Percentiles rank a stretch among this genome's conserved stretches.
Conservation (phyloP, 2,329 filamentous ascomycete genomes). For the Xylariaceae sp. region DNA sequence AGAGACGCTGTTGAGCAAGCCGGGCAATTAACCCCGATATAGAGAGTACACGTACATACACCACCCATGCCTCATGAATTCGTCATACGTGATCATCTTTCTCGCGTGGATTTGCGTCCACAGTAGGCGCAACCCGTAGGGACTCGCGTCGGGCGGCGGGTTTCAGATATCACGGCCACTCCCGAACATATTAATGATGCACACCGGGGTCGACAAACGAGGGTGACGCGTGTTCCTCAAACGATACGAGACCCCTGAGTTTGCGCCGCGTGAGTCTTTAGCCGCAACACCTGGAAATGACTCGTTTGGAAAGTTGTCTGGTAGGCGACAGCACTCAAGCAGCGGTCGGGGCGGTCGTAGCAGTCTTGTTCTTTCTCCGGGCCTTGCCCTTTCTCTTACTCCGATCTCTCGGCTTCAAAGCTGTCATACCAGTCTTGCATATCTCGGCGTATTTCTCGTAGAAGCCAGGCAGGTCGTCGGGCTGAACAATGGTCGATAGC, state of each 20-base stretch:
- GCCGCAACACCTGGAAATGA: neutral
- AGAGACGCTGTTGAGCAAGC: neutral
- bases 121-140: neutral
- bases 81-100: neutral
- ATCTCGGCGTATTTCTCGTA: slow-evolving; percentile 82
- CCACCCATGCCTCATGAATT: neutral
- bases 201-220: neutral
- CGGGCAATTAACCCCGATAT: neutral
- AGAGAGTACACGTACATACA: neutral
- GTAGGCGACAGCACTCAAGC: slow-evolving; percentile 1
- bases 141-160: neutral
- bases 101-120: neutral
- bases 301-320: neutral
- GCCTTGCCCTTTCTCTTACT: slow-evolving; percentile 80
- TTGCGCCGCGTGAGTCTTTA: neutral
- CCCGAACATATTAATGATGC: neutral
- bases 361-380: slow-evolving; percentile 61
- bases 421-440: slow-evolving; percentile 83
- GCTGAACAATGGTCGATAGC: slow-evolving; percentile 75
- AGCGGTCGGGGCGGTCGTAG: slow-evolving; percentile 21
- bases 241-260: neutral
- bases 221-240: neutral
- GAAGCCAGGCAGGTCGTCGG: slow-evolving; percentile 71
- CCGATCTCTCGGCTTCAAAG: slow-evolving; percentile 87
- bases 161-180: neutral